Percentiles rank a stretch among this genome's conserved stretches.
Evolutionary conservation across 805 yeast species (phyloP).

Genomic region (Suhomyces kilbournensis): DNA sequence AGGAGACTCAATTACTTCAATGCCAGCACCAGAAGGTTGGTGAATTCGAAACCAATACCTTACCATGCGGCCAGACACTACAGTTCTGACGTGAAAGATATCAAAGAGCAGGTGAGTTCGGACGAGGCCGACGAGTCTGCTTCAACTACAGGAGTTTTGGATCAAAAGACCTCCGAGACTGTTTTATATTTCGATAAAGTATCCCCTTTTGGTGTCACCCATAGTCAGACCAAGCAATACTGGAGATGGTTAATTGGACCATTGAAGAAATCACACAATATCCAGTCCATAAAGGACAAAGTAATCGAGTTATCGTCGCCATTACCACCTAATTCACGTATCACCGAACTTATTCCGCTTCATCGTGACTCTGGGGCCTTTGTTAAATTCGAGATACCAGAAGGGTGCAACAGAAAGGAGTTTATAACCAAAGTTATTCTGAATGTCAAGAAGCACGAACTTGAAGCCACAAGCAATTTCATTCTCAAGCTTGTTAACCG

Average conservation of each 20-base stretch:
- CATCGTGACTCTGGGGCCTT: constrained; percentile 92
- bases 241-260: constrained; percentile 18
- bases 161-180: constrained; percentile 28
- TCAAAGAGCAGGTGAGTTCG: constrained; percentile 31
- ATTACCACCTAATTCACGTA: constrained; percentile 31
- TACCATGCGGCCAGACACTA: constrained; percentile 1
- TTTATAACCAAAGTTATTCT: constrained; percentile 50
- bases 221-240: constrained; percentile 19
- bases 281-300: constrained; percentile 15
- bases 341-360: constrained; percentile 65
- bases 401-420: constrained; percentile 45
- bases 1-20: background rate
- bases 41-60: background rate
- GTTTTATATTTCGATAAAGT: constrained; percentile 37
- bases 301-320: constrained; percentile 23
- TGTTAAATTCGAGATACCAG: constrained; percentile 69
- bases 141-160: constrained; percentile 40
- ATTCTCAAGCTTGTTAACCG: constrained; percentile 8
- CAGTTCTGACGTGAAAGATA: constrained; percentile 26
- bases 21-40: background rate
- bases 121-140: constrained; percentile 32
- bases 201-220: constrained; percentile 29
- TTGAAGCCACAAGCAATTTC: constrained; percentile 6
- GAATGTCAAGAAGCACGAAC: constrained; percentile 35
- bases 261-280: constrained; percentile 9